Base-by-base conservation (phyloP, 805 yeast genomes). In the Metschnikowia proteae region DNA sequence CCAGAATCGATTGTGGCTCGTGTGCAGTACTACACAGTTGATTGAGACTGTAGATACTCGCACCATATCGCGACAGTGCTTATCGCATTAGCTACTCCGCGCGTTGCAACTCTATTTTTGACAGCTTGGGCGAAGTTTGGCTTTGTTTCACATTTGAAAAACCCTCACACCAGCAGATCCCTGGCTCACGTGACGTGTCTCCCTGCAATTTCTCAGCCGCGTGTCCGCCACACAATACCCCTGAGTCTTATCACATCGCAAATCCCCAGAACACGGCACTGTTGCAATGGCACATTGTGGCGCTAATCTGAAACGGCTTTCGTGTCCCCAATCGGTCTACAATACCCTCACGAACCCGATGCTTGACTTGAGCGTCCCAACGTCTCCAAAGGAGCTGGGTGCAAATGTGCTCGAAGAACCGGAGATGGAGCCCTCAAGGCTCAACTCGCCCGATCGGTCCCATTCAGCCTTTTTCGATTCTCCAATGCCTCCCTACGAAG, bases 331-430 rank as follows among this genome's bases (percentile, higher is more conserved):
- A 62, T 70, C 75, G 1, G 63, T 73, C 30, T 67, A 63, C 52
- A 62, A 69, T 50, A 71, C 67, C 3, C 62, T 71, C 42, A 68
- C 63, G 33, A 68, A 73, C 56, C 77, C 77, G 7, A 73, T 69
- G 13, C 64, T 72, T 37, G 75, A 72, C 50, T 53, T 42, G 9
- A 38, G 32, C 17, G 25, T 8, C 32, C 41, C 41, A 5, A 25
- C 32, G 41, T 38, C 41, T 27, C 41, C 41, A 5, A 13, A 13
- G n/a, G 41, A 32, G n/a, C 32, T 4, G 10, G 23, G 6, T 4
- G 8, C 5, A 5, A 27, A 5, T 38, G 32, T 26, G 31, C 41
- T 27, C 23, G 41, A 28, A 13, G 25, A 27, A 11, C 39, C 8
- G 8, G 32, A 17, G 13, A 27, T 6, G 30, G 5, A 23, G 3